Evolutionary conservation across 176 grass and related monocot genomes (phyloP).

Genomic region (Zea luxurians): DNA sequence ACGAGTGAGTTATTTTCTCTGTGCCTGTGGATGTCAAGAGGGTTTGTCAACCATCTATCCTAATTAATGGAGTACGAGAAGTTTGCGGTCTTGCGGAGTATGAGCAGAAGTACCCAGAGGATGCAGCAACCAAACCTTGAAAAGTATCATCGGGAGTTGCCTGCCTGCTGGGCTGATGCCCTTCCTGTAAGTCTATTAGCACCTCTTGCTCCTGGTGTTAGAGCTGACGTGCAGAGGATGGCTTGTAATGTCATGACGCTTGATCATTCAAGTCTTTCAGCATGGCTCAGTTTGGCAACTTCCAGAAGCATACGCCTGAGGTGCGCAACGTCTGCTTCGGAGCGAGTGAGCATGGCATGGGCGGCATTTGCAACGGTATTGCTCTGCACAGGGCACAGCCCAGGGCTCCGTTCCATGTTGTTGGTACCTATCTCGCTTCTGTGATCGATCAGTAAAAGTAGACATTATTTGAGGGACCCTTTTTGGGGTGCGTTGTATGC

Average conservation of each 20-base stretch:
- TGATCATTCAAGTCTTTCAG: slow-evolving; percentile 73
- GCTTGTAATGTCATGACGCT: slow-evolving; percentile 1
- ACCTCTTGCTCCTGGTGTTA: slow-evolving; percentile 7
- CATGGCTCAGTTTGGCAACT: slow-evolving; percentile 89
- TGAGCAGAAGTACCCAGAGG: slow-evolving; percentile 82
- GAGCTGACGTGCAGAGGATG: slow-evolving; percentile 1
- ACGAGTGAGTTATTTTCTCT: too few relatives aligned
- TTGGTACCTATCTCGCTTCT: background rate
- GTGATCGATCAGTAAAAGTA: too few relatives aligned
- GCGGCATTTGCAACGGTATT: slow-evolving; percentile 87
- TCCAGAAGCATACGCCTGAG: slow-evolving; percentile 92
- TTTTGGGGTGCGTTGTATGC: too few relatives aligned
- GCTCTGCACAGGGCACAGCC: slow-evolving; percentile 85
- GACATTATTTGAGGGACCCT: too few relatives aligned
- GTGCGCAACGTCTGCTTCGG: slow-evolving; percentile 96
- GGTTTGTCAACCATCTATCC: too few relatives aligned
- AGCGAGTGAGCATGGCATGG: slow-evolving; percentile 96
- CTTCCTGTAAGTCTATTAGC: slow-evolving; percentile 68
- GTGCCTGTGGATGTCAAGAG: too few relatives aligned
- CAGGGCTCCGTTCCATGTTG: slow-evolving; percentile 86
- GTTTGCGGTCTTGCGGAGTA: slow-evolving; percentile 80
- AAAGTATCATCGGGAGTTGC: slow-evolving; percentile 86
- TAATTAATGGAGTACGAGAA: slow-evolving; percentile 19
- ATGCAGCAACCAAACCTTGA: slow-evolving; percentile 62
- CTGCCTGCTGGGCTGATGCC: slow-evolving; percentile 71